These are phyloP conservation scores for Fusarium marasasianum DNA, from an alignment of 2,329 filamentous ascomycete species.

Conservation along the genomic window DNA sequence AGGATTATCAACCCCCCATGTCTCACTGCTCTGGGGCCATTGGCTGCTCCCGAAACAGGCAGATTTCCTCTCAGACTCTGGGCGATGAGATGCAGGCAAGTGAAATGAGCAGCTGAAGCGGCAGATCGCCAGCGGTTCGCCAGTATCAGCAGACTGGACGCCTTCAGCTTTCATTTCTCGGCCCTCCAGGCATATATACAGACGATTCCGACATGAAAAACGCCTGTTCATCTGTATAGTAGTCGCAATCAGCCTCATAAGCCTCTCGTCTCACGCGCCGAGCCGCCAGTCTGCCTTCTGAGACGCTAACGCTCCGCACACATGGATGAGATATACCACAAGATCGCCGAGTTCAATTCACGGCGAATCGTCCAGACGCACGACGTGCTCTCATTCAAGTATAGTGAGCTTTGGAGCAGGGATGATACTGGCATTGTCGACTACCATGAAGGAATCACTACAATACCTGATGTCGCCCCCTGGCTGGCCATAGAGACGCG, in stretches of 20 bases:
- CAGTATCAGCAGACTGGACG: background rate
- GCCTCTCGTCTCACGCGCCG: background rate
- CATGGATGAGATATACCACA: conserved; percentile 48
- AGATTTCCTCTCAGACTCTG: background rate
- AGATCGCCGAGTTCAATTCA: conserved; percentile 41
- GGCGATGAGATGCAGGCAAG: conserved; percentile 4
- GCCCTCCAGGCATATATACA: background rate
- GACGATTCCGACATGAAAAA: background rate
- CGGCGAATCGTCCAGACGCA: conserved; percentile 27
- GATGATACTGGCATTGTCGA: conserved; percentile 31
- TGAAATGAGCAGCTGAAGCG: conserved; percentile 7
- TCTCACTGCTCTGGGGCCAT: conserved; percentile 15
- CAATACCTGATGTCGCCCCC: conserved; percentile 3
- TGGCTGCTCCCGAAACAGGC: background rate
- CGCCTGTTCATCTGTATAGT: background rate
- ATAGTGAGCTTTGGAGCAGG: conserved; percentile 44
- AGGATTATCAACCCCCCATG: conserved; percentile 21
- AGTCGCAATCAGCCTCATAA: background rate
- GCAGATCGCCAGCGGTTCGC: conserved; percentile 8
- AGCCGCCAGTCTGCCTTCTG: background rate
- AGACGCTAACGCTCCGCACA: background rate
- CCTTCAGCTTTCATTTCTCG: background rate
- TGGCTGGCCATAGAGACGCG: conserved; percentile 41
- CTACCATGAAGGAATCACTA: conserved; percentile 7
- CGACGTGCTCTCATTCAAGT: conserved; percentile 36